Evolutionary conservation across 345 rosid genomes (phyloP).

Genomic region (Bruguiera sexangula): DNA sequence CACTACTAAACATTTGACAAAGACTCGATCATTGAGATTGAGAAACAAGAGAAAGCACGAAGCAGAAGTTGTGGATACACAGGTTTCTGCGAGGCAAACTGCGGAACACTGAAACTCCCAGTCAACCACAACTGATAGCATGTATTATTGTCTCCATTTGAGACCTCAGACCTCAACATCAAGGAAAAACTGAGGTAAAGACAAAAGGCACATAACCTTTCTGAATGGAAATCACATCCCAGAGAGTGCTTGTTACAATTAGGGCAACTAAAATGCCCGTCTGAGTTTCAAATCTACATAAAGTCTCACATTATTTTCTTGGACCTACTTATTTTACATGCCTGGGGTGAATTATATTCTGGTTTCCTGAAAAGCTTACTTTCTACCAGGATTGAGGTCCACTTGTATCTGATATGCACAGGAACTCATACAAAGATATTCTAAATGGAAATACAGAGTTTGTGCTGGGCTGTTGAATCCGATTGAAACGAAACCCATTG

Average conservation of each 20-base stretch:
- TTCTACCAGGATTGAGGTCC: conserved; percentile 12
- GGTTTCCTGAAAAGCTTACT: conserved; percentile 11
- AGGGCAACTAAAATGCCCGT: conserved; percentile 15
- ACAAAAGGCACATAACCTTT: conserved; percentile 13
- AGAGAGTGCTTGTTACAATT: conserved; percentile 17
- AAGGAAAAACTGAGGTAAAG: conserved; percentile 9
- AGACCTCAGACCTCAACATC: conserved; percentile 13
- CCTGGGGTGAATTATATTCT: conserved; percentile 28
- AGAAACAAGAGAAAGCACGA: conserved; percentile 77
- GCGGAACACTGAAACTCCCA: conserved; percentile 32
- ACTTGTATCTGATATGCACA: conserved; percentile 32
- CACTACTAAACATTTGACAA: conserved; percentile 46
- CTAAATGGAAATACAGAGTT: conserved; percentile 29
- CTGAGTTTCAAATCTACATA: conserved; percentile 17
- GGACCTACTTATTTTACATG: neutral
- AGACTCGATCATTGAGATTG: conserved; percentile 49
- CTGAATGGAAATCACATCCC: conserved; percentile 21
- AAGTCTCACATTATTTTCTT: conserved; percentile 16
- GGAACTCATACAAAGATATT: conserved; percentile 35
- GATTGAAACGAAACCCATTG: conserved; percentile 18
- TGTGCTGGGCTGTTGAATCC: conserved; percentile 11
- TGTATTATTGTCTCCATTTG: conserved; percentile 14
- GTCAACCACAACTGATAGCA: neutral
- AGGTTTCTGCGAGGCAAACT: conserved; percentile 44
- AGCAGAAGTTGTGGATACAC: conserved; percentile 44